Conservation (phyloP, 108 stramenopile species). For the Nitzschia sp. region DNA sequence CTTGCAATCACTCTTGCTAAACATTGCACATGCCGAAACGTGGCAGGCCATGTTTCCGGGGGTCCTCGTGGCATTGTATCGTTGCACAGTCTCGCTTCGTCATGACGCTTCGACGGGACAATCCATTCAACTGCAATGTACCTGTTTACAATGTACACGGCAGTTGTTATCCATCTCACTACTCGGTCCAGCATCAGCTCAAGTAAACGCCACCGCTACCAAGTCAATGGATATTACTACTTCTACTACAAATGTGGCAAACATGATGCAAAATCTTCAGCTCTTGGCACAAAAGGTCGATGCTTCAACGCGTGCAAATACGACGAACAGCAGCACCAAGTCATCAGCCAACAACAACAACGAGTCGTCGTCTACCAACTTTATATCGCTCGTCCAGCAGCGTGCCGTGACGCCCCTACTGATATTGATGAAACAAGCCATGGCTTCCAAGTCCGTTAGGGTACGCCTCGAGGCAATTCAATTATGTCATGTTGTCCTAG, state of each 20-base stretch:
- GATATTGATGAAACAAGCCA: not conserved
- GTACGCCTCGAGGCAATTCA: not conserved
- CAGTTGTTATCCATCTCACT: not conserved
- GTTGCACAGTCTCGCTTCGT: not conserved
- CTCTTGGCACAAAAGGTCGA: not conserved
- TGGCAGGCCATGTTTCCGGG: constrained; percentile 40
- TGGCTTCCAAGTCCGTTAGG: not conserved
- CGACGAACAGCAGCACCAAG: not conserved
- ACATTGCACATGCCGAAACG: not conserved
- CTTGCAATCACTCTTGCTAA: not conserved
- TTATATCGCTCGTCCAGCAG: constrained; percentile 7
- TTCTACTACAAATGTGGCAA: not conserved
- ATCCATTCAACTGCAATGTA: not conserved
- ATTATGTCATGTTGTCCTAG: constrained; percentile 22
- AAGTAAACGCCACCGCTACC: not conserved
- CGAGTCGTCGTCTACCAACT: not conserved
- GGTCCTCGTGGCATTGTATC: constrained; percentile 21
- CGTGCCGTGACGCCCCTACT: constrained; percentile 8
- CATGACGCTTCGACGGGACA: not conserved
- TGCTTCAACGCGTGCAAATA: too few relatives aligned
- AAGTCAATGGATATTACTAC: too few relatives aligned
- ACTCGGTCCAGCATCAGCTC: not conserved
- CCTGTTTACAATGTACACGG: constrained; percentile 10
- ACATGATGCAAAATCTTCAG: constrained; percentile 4
- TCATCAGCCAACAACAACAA: not conserved